phyloP scores from a whole-genome alignment of 108 stramenopile species.

The Epithemia pelagica region DNA sequence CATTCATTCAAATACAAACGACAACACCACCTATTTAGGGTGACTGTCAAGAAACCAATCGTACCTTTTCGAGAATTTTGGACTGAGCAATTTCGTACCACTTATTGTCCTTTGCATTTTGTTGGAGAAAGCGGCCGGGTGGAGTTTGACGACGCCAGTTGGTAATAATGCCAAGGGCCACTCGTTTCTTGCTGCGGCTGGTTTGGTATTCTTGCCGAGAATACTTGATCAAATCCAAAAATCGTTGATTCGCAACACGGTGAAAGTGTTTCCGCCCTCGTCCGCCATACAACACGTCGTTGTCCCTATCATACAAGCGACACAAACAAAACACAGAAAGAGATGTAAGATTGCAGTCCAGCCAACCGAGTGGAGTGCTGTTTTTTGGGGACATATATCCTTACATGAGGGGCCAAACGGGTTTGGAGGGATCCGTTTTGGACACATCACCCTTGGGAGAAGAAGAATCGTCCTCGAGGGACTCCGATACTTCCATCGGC shows the following conservation, averaged over 20 bases:
- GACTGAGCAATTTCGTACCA: neutral
- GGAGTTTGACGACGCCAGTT: neutral
- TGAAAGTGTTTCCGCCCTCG: conserved; percentile 2
- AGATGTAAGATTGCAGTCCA: no score
- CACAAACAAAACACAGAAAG: no score
- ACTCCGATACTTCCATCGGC: no score
- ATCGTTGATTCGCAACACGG: conserved; percentile 2
- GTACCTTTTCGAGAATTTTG: neutral
- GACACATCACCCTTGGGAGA: no score
- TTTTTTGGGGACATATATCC: neutral
- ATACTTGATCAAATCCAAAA: neutral
- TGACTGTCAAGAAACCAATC: no score
- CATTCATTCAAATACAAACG: no score
- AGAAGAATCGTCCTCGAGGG: no score
- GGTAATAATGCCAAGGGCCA: neutral
- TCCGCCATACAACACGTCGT: conserved; percentile 1
- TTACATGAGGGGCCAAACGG: neutral
- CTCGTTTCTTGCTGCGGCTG: neutral
- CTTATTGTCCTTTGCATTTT: neutral
- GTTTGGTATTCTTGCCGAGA: neutral
- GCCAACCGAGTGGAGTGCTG: no score
- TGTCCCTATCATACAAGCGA: no score
- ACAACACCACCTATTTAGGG: no score
- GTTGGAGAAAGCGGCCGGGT: conserved; percentile 3
- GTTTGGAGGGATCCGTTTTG: no score